phyloP scores from a whole-genome alignment of 2,329 filamentous ascomycete genomes.

The Penicillium sp. region DNA sequence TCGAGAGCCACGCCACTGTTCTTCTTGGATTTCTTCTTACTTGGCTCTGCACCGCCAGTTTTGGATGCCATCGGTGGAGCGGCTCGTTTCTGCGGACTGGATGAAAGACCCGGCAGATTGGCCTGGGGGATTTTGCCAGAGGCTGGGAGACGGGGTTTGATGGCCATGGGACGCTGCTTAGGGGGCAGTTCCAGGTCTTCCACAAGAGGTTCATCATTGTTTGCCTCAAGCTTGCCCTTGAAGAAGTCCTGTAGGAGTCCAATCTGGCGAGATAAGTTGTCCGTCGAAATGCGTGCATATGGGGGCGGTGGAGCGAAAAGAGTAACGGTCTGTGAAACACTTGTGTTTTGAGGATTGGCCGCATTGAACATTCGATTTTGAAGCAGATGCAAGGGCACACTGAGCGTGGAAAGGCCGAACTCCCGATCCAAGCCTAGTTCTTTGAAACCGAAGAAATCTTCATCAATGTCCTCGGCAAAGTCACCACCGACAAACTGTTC shows the following conservation, averaged over 20 bases:
- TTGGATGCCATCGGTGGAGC: slow-evolving; percentile 32
- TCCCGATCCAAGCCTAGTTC: slow-evolving; percentile 90
- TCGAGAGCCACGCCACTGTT: slow-evolving; percentile 35
- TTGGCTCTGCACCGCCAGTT: slow-evolving; percentile 32
- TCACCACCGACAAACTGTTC: slow-evolving; percentile 96
- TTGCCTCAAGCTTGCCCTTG: slow-evolving; percentile 79
- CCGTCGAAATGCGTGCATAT: slow-evolving; percentile 73
- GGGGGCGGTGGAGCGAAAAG: slow-evolving; percentile 63
- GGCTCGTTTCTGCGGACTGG: slow-evolving; percentile 44
- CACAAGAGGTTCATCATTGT: slow-evolving; percentile 74
- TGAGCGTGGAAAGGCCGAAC: slow-evolving; percentile 80
- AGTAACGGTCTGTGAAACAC: slow-evolving; percentile 50
- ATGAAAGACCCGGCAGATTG: slow-evolving; percentile 29
- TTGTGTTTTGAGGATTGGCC: slow-evolving; percentile 72
- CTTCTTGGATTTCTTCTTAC: slow-evolving; percentile 45
- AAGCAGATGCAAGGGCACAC: slow-evolving; percentile 88
- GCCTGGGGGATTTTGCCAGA: slow-evolving; percentile 45
- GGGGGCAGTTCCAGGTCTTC: slow-evolving; percentile 93
- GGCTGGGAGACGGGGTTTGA: slow-evolving; percentile 45
- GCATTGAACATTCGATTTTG: slow-evolving; percentile 86
- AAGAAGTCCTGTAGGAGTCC: slow-evolving; percentile 91
- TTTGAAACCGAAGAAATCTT: slow-evolving; percentile 99
- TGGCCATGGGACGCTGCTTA: slow-evolving; percentile 67
- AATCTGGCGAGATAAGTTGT: slow-evolving; percentile 75
- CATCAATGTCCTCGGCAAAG: slow-evolving; percentile 94